Evolutionary conservation across 2,329 filamentous ascomycete species (phyloP).

Genomic region (Shiraia sp.): DNA sequence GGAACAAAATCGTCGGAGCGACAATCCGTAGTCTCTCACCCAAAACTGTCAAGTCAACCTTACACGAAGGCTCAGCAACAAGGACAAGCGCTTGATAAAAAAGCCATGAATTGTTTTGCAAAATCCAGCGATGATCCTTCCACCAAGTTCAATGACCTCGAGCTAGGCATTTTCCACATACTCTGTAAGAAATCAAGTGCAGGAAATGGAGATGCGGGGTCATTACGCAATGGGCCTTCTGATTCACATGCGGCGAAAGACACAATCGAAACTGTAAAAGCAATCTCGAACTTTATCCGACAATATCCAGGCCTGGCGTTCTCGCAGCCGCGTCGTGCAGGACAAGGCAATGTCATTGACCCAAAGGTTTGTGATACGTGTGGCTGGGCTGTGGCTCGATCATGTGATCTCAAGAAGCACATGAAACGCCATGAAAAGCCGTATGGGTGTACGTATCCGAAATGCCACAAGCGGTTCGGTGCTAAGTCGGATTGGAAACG

Average conservation of each 20-base stretch:
- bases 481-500: conserved; percentile 95
- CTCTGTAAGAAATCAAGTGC: conserved; percentile 7
- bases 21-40: conserved; percentile 1
- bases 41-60: conserved; percentile 20
- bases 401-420: conserved; percentile 67
- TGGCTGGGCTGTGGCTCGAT: conserved; percentile 24
- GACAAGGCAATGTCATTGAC: conserved; percentile 13
- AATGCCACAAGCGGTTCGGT: conserved; percentile 76
- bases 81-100: conserved; percentile 25
- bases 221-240: not conserved
- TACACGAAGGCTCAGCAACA: conserved; percentile 41
- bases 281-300: conserved; percentile 31
- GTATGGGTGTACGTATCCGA: conserved; percentile 76
- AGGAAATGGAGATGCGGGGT: conserved; percentile 1
- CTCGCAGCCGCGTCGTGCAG: conserved; percentile 13
- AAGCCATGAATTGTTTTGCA: conserved; percentile 22
- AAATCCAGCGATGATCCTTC: conserved; percentile 20
- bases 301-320: conserved; percentile 14
- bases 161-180: conserved; percentile 25
- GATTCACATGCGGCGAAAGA: conserved; percentile 25
- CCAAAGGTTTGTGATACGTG: conserved; percentile 28
- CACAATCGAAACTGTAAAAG: conserved; percentile 26
- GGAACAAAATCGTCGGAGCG: not conserved
- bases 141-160: conserved; percentile 23
- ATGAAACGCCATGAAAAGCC: conserved; percentile 78